Evolutionary conservation across 140 eudicot species (phyloP).

Genomic region (Anethum foeniculum): DNA sequence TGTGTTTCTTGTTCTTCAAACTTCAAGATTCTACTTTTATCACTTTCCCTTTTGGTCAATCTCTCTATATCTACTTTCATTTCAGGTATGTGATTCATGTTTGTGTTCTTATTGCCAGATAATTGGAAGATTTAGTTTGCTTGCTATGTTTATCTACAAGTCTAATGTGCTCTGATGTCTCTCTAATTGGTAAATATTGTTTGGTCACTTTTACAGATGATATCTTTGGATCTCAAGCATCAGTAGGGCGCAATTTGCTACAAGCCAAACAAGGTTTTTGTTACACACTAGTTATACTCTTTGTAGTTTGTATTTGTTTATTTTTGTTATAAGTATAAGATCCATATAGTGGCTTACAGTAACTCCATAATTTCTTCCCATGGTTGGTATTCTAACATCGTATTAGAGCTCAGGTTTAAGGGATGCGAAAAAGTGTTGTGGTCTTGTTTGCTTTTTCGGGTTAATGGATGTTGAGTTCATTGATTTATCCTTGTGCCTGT

Average conservation of each 20-base stretch:
- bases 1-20: slow-evolving; percentile 5
- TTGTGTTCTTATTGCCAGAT: background rate
- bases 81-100: slow-evolving; percentile 35
- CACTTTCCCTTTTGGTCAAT: slow-evolving; percentile 27
- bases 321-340: background rate
- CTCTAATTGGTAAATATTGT: background rate
- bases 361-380: background rate
- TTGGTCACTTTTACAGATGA: slow-evolving; percentile 29
- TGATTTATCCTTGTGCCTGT: background rate
- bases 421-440: background rate
- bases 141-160: background rate
- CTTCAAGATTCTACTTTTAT: slow-evolving; percentile 16
- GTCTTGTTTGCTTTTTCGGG: background rate
- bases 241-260: slow-evolving; percentile 55
- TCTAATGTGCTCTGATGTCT: background rate
- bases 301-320: background rate
- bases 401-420: background rate
- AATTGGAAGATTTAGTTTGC: background rate
- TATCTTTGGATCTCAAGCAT: slow-evolving; percentile 33
- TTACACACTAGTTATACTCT: background rate
- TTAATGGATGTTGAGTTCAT: background rate
- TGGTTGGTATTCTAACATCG: background rate
- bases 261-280: slow-evolving; percentile 47
- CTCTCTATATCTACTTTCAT: slow-evolving; percentile 38
- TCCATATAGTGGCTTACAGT: background rate